Evolutionary conservation across 495 filamentous ascomycete species (phyloP).

Genomic region (Penicillium cosmopolitanum): DNA sequence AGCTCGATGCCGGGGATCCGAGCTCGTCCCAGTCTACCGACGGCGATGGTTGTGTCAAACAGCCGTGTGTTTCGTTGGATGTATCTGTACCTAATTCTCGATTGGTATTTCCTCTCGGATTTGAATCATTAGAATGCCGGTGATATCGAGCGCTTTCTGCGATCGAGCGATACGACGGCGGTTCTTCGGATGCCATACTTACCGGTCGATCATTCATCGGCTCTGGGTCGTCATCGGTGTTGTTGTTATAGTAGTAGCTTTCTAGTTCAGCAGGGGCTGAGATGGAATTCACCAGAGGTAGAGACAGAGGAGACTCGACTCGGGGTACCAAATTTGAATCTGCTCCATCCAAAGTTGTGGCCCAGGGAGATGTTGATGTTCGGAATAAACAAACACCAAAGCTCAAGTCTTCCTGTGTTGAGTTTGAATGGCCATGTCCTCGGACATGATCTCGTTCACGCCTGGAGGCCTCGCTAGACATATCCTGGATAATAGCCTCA

Average conservation of each 20-base stretch:
- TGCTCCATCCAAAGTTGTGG: background rate
- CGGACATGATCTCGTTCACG: background rate
- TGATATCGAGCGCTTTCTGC: background rate
- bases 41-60: background rate
- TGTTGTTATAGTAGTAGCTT: background rate
- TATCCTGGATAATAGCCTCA: background rate
- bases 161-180: background rate
- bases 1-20: background rate
- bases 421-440: conserved; percentile 16
- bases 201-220: background rate
- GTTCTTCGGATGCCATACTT: background rate
- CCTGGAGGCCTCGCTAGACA: background rate
- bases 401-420: conserved; percentile 37
- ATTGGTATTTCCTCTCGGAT: background rate
- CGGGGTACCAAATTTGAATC: background rate
- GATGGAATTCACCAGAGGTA: background rate
- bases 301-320: background rate
- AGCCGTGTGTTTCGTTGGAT: background rate
- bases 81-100: background rate
- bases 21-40: background rate
- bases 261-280: background rate
- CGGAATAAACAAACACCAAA: conserved; percentile 41
- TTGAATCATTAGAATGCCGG: background rate
- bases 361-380: conserved; percentile 18
- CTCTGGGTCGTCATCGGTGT: background rate